Evolutionary conservation across 495 filamentous ascomycete genomes (phyloP).

Genomic region (Aspergillus hancockii): DNA sequence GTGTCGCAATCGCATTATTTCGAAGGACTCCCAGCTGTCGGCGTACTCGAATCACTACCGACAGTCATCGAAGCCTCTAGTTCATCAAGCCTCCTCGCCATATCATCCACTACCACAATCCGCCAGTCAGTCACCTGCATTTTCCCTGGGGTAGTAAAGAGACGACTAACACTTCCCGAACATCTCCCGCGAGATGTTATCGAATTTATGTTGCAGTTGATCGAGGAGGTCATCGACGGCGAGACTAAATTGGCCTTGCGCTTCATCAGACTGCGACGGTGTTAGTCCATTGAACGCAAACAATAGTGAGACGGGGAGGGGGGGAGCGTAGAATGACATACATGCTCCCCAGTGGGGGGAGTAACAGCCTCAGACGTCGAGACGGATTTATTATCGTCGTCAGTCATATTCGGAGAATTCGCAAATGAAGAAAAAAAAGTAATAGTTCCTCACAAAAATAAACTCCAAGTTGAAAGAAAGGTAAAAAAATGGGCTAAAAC

Average conservation of each 20-base stretch:
- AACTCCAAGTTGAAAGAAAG: not conserved
- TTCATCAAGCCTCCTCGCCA: constrained; percentile 85
- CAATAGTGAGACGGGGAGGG: not conserved
- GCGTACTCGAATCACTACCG: constrained; percentile 16
- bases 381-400: constrained; percentile 4
- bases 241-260: constrained; percentile 66
- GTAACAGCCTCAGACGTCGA: constrained; percentile 5
- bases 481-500: too few species aligned
- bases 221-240: constrained; percentile 85
- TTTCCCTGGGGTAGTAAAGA: not conserved
- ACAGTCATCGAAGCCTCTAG: constrained; percentile 66
- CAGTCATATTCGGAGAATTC: not conserved
- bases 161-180: constrained; percentile 76
- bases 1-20: constrained; percentile 3
- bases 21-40: constrained; percentile 6
- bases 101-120: constrained; percentile 77
- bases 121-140: not conserved
- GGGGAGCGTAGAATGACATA: not conserved
- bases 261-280: constrained; percentile 11
- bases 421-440: not conserved
- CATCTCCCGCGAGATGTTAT: constrained; percentile 76
- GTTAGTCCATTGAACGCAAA: not conserved
- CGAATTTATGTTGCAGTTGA: constrained; percentile 80
- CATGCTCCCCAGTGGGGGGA: not conserved
- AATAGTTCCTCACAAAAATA: not conserved